These are phyloP conservation scores for Saccharomycopsis guyanensis DNA, from an alignment of 805 yeast genomes.

Conservation along the genomic window DNA sequence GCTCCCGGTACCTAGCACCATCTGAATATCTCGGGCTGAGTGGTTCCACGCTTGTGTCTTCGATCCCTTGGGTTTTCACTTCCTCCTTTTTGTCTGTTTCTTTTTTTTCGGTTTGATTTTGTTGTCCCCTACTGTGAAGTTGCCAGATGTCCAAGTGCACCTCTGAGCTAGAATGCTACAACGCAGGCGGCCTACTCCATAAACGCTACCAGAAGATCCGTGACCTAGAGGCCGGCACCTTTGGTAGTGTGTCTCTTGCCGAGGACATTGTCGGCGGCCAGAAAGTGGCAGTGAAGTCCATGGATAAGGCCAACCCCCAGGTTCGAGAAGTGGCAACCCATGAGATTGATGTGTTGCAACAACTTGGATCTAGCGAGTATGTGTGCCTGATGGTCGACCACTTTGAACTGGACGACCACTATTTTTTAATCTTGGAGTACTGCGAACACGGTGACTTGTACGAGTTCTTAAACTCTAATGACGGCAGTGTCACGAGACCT, in stretches of 20 bases:
- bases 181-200: slow-evolving; percentile 31
- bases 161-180: slow-evolving; percentile 35
- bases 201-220: slow-evolving; percentile 36
- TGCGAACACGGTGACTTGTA: slow-evolving; percentile 62
- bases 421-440: slow-evolving; percentile 56
- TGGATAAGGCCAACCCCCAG: slow-evolving; percentile 36
- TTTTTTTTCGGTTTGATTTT: neutral
- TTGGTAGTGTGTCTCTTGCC: slow-evolving; percentile 54
- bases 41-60: too few species aligned
- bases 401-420: slow-evolving; percentile 43
- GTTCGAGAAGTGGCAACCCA: slow-evolving; percentile 42
- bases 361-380: slow-evolving; percentile 35
- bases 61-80: neutral
- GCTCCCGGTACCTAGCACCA: too few species aligned
- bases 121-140: neutral
- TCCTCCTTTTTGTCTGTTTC: neutral
- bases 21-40: too few species aligned
- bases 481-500: slow-evolving; percentile 6
- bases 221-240: slow-evolving; percentile 50
- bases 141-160: neutral
- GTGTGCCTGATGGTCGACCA: slow-evolving; percentile 52
- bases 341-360: slow-evolving; percentile 38
- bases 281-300: slow-evolving; percentile 48
- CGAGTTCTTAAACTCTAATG: slow-evolving; percentile 39
- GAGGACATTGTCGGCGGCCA: slow-evolving; percentile 28